Evolutionary conservation across 495 filamentous ascomycete species (phyloP).

Genomic region (Usnea hakonensis): DNA sequence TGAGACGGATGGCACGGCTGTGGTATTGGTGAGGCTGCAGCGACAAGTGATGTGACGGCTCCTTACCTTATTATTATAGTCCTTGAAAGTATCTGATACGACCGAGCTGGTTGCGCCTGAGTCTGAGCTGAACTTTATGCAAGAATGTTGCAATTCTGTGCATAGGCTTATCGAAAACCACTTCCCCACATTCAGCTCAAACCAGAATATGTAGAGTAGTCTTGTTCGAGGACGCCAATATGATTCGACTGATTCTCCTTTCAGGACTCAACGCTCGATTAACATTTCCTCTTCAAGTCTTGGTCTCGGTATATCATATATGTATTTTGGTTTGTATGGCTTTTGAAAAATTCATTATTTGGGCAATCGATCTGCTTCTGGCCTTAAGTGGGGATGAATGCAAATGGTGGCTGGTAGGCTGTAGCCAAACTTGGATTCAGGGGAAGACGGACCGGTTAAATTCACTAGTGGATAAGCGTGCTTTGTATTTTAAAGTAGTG

Average conservation of each 20-base stretch:
- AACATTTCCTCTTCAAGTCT: not conserved
- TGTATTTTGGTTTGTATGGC: not conserved
- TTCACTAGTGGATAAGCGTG: too few species aligned
- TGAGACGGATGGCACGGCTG: too few species aligned
- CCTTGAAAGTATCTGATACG: constrained; percentile 3
- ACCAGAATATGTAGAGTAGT: not conserved
- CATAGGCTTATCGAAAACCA: constrained; percentile 12
- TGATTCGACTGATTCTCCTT: not conserved
- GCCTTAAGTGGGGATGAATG: too few species aligned
- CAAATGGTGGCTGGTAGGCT: not conserved
- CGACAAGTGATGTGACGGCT: not conserved
- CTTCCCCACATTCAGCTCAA: constrained; percentile 12
- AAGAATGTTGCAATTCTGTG: constrained; percentile 12
- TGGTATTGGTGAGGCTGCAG: constrained; percentile 15
- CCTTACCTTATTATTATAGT: constrained; percentile 4
- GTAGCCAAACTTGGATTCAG: not conserved
- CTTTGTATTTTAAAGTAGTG: too few species aligned
- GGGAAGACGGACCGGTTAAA: not conserved
- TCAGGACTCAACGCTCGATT: not conserved
- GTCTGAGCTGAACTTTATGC: constrained; percentile 1
- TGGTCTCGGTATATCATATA: too few species aligned
- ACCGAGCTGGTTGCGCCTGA: not conserved
- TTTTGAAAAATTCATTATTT: not conserved
- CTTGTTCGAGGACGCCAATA: not conserved
- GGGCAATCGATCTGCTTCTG: not conserved